These are phyloP conservation scores for Dionaea muscipula DNA, from an alignment of 179 eudicot genomes.

Conservation along the genomic window DNA sequence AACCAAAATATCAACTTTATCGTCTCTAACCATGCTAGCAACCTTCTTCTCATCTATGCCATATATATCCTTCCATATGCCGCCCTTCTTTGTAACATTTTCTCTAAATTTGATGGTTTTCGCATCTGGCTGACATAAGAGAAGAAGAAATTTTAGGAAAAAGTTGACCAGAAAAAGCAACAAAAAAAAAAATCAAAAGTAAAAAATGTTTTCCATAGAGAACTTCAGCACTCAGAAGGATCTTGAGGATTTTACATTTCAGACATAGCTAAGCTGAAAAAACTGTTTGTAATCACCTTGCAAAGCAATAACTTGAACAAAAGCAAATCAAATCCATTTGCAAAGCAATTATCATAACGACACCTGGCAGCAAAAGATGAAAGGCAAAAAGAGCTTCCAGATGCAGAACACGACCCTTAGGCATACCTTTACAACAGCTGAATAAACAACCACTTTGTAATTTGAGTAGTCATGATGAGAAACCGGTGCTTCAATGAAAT, in stretches of 20 bases:
- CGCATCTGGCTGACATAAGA: slow-evolving; percentile 78
- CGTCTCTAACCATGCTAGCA: slow-evolving; percentile 89
- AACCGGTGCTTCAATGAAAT: slow-evolving; percentile 91
- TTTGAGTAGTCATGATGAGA: slow-evolving; percentile 61
- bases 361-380: neutral
- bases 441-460: slow-evolving; percentile 82
- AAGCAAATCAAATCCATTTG: neutral
- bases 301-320: neutral
- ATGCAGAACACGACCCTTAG: neutral
- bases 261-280: no score
- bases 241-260: neutral
- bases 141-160: slow-evolving; percentile 7
- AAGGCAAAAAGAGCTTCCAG: neutral
- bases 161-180: neutral
- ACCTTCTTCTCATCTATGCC: slow-evolving; percentile 97
- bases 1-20: slow-evolving; percentile 85
- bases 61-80: slow-evolving; percentile 93
- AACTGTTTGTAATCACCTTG: no score
- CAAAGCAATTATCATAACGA: neutral
- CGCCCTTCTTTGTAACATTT: slow-evolving; percentile 74
- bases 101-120: slow-evolving; percentile 83
- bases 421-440: slow-evolving; percentile 92
- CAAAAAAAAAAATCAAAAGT: neutral
- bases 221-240: no score
- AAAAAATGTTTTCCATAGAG: slow-evolving; percentile 1